phyloP scores from a whole-genome alignment of 2,329 filamentous ascomycete species.

The Volutella citrinella region DNA sequence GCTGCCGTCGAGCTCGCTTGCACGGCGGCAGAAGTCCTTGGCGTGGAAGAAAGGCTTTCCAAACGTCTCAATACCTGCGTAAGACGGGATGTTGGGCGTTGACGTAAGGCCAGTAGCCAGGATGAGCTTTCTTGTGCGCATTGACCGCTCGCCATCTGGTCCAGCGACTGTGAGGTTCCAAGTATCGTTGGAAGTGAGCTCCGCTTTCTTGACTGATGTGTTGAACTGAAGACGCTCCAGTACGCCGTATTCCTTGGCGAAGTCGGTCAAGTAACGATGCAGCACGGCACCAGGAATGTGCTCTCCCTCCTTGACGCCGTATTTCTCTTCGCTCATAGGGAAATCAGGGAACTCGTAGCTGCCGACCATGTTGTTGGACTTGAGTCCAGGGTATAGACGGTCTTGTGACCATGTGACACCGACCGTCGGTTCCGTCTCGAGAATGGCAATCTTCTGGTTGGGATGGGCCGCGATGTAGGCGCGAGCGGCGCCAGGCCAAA shows the following conservation, averaged over 20 bases:
- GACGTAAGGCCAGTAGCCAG: conserved; percentile 50
- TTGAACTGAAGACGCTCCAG: conserved; percentile 45
- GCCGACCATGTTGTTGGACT: conserved; percentile 62
- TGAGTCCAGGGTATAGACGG: conserved; percentile 58
- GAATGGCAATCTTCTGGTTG: conserved; percentile 40
- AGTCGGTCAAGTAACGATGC: conserved; percentile 35
- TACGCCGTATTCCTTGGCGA: conserved; percentile 45
- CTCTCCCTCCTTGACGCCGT: conserved; percentile 31
- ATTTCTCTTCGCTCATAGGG: conserved; percentile 50
- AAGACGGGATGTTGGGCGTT: conserved; percentile 37
- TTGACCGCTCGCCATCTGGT: background rate
- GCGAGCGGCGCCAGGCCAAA: conserved; percentile 52
- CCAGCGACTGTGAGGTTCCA: conserved; percentile 18
- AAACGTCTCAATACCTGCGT: conserved; percentile 36
- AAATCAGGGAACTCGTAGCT: conserved; percentile 64
- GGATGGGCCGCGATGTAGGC: conserved; percentile 50
- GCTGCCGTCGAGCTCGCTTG: conserved; percentile 27
- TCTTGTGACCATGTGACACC: conserved; percentile 61
- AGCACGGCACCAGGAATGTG: conserved; percentile 37
- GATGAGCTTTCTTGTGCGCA: conserved; percentile 39
- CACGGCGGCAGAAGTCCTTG: conserved; percentile 36
- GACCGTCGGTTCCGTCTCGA: conserved; percentile 48
- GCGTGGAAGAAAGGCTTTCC: conserved; percentile 40
- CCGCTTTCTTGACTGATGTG: conserved; percentile 46
- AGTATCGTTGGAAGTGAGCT: conserved; percentile 15